Percentiles rank a stretch among this genome's conserved stretches.
Conservation (phyloP, 176 grass and related monocot species). For the Rhynchospora breviuscula region DNA sequence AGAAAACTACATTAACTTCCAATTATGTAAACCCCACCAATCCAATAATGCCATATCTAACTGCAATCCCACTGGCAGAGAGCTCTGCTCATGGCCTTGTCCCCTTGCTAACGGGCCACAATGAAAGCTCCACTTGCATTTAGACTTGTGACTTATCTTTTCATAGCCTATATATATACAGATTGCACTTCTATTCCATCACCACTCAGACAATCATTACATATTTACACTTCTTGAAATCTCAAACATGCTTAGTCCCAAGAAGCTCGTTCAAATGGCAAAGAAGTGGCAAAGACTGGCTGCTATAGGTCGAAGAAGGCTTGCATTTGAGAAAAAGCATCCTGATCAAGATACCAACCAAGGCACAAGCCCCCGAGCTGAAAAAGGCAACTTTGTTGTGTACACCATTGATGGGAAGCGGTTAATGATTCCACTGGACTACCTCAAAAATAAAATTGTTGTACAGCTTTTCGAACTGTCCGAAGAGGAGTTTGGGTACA, state of each 20-base stretch:
- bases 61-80: neutral
- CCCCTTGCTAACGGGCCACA: neutral
- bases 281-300: slow-evolving; percentile 45
- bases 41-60: slow-evolving; percentile 15
- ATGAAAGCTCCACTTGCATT: neutral
- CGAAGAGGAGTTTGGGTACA: slow-evolving; percentile 39
- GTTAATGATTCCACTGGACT: slow-evolving; percentile 44
- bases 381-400: slow-evolving; percentile 38
- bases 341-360: neutral
- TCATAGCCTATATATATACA: neutral
- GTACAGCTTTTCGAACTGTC: slow-evolving; percentile 32
- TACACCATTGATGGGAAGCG: slow-evolving; percentile 27
- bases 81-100: slow-evolving; percentile 29
- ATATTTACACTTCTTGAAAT: neutral
- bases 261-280: slow-evolving; percentile 40
- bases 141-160: neutral
- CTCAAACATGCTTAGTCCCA: slow-evolving; percentile 36
- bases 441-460: slow-evolving; percentile 33
- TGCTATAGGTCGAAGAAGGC: slow-evolving; percentile 28
- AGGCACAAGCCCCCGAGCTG: slow-evolving; percentile 6
- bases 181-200: neutral
- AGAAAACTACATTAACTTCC: no score
- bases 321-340: neutral
- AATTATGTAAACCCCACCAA: neutral
- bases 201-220: neutral